These are phyloP conservation scores for Polygonum maritimum DNA, from an alignment of 148 eudicot genomes.

Conservation along the genomic window DNA sequence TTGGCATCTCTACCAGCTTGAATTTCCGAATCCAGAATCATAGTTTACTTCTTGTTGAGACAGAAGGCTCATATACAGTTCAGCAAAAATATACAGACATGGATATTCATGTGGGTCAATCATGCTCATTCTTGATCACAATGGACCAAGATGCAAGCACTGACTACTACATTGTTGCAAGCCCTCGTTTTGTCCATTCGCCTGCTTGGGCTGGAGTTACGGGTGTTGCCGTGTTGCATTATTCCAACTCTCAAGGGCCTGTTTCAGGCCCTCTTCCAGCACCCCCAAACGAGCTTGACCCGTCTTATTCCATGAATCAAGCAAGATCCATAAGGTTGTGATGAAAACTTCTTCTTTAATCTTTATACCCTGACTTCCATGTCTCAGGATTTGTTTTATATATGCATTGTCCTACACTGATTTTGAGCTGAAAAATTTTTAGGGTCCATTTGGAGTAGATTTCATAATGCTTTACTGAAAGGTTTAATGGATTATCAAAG, in stretches of 20 bases:
- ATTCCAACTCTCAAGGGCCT: conserved; percentile 83
- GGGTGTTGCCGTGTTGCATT: conserved; percentile 89
- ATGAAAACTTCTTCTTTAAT: conserved; percentile 16
- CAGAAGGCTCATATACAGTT: conserved; percentile 92
- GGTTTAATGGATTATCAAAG: too few relatives aligned
- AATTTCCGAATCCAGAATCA: conserved; percentile 97
- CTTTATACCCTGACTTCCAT: conserved; percentile 1
- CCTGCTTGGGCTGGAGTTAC: conserved; percentile 41
- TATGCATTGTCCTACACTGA: background rate
- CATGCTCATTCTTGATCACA: conserved; percentile 88
- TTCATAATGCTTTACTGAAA: too few relatives aligned
- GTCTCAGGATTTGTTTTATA: background rate
- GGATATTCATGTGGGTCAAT: conserved; percentile 98
- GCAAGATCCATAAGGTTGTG: conserved; percentile 96
- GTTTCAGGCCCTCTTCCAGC: conserved; percentile 98
- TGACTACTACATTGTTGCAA: conserved; percentile 95
- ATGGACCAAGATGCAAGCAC: conserved; percentile 88
- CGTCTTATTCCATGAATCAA: conserved; percentile 89
- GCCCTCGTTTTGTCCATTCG: conserved; percentile 74
- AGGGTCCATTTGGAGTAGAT: too few relatives aligned
- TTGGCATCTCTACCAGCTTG: conserved; percentile 87
- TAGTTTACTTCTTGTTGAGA: conserved; percentile 85
- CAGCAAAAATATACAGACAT: conserved; percentile 90
- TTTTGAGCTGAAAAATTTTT: background rate
- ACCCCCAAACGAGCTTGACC: conserved; percentile 67